Evolutionary conservation across 139 green algal genomes (phyloP), one percentile per base, ranked within the genome.

Genomic region (Tetradesmus lagerheimii): DNA sequence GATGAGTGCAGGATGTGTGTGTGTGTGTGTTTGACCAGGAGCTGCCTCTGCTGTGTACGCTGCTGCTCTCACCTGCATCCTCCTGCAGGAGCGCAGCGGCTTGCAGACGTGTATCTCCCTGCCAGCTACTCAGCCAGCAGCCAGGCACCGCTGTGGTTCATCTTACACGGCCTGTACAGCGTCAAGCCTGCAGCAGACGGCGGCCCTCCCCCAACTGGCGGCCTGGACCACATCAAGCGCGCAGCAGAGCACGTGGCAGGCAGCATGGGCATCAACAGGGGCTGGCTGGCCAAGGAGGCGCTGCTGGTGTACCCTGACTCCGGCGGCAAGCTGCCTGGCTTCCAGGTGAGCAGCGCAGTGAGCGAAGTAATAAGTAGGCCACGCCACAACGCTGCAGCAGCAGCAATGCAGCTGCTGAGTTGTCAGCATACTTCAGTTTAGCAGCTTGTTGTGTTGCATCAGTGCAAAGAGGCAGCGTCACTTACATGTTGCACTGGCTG

Each of bases 21-120:
- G 6, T 74, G 6, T 11, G 20, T n/a, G 62, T 5, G 29, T 77
- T 34, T 38, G 31, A 38, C 71, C 29, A 25, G 71, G n/a, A 20
- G 71, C 71, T 41, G 18, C 23, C 23, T 71, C 71, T 37, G 31
- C 66, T 77, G 66, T 27, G 4, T 23, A 4, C 27, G 66, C 66
- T 23, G 23, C 2, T 34, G 2, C 23, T 27, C 14, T n/a, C 25
- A n/a, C 57, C 20, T 71, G 57, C 57, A 71, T 71, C 57, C 50
- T 71, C 57, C 12, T 71, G 57, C 71, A 79, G 71, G 71, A 37
- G n/a, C 20, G 12, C 12, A 38, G 31, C 71, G 71, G n/a, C 41
- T 79, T 79, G 71, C 71, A 38, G 71, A 79, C 71, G n/a, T 79
- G 71, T 79, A 79, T n/a, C 23, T 79, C 31, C 71, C 71, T 37